Base-by-base conservation (phyloP, 2,329 filamentous ascomycete species). In the Chlorencoelia australis region DNA sequence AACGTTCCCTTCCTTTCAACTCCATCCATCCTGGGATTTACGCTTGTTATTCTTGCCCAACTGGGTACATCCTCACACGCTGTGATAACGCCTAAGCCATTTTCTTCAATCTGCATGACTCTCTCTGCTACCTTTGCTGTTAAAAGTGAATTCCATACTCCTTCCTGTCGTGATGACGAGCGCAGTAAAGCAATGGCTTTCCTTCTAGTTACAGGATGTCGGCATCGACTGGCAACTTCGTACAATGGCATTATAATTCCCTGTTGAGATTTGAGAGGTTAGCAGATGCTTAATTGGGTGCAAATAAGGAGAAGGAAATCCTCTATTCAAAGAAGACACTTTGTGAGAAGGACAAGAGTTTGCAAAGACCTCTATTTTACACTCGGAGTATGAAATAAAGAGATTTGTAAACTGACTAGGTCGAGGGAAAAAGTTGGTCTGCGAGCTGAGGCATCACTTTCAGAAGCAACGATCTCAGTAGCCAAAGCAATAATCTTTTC, bases 201-300 rank as follows among this genome's bases (percentile, higher is more conserved):
- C n/a, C 71, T 63, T 10, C 76, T 67, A 27, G 69, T 64, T 2
- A 59, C 43, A 0, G 67, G 64, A 40, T 78, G 67, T 4, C 74
- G 67, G 47, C 75, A 79, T 49, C 77, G 77, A 7, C 71, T 76
- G 8, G 72, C 75, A 9, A 76, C 71, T 5, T 79, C 67, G 42
- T 73, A 81, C 1, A 81, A 61, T 0, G 73, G 72, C 5, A 73
- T 69, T 3, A 80, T 66, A 37, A 80, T 73, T 17, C 73, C 75
- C 9, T n/a, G n/a, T n/a, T n/a, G n/a, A n/a, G n/a, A n/a, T n/a
- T n/a, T n/a, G n/a, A n/a, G n/a, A n/a, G n/a, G n/a, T n/a, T n/a
- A n/a, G n/a, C n/a, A n/a, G n/a, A n/a, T n/a, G n/a, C n/a, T n/a
- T n/a, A n/a, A n/a, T n/a, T n/a, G n/a, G n/a, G n/a, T n/a, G n/a